Evolutionary conservation across 331 rosid genomes (phyloP).

Genomic region (Quercus lobata): DNA sequence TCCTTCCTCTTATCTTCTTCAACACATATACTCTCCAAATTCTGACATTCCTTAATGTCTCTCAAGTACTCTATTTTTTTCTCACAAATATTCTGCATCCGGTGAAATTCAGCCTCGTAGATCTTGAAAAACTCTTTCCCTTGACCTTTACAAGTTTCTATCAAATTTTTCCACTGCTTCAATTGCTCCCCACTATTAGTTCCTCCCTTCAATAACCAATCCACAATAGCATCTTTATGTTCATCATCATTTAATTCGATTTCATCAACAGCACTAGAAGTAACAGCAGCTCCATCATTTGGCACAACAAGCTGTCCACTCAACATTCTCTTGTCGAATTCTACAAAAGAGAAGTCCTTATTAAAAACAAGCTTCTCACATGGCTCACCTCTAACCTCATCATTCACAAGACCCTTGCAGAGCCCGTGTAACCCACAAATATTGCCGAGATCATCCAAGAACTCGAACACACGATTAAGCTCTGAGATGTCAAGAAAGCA

Average conservation of each 20-base stretch:
- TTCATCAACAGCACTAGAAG: no score
- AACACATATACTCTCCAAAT: no score
- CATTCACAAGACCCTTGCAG: background rate
- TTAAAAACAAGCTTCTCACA: background rate
- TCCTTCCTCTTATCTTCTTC: no score
- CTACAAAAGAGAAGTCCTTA: background rate
- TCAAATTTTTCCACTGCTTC: no score
- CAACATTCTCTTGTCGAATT: background rate
- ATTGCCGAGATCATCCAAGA: no score
- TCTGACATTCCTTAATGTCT: background rate
- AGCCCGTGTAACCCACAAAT: background rate
- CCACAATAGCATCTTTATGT: background rate
- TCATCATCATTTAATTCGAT: no score
- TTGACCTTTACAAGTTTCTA: no score
- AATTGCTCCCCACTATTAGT: background rate
- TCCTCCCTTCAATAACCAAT: background rate
- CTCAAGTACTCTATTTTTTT: background rate
- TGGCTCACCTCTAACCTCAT: background rate
- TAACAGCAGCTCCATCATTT: no score
- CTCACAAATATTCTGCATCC: background rate
- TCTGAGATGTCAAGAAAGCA: no score
- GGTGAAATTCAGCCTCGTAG: background rate
- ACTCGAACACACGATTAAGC: no score
- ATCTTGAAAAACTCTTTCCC: no score
- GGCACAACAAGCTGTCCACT: no score